phyloP scores from a whole-genome alignment of 495 filamentous ascomycete genomes.

The Talaromyces ruber region DNA sequence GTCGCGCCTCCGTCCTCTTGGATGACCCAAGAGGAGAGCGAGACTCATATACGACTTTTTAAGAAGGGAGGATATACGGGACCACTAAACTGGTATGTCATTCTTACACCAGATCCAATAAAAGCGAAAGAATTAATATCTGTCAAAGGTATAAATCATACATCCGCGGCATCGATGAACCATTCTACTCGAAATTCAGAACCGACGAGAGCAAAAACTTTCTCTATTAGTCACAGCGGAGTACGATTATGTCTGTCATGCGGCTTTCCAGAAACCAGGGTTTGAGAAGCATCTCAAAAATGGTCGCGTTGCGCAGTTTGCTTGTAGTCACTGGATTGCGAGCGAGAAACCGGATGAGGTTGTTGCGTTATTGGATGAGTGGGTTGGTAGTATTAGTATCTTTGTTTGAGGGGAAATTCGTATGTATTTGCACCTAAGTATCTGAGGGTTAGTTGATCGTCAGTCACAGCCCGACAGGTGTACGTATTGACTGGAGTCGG shows the following conservation, averaged over 20 bases:
- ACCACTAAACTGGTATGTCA: not conserved
- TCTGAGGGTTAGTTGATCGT: not conserved
- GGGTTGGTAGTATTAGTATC: not conserved
- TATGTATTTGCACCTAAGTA: not conserved
- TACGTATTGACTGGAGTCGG: not conserved
- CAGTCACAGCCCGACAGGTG: not conserved
- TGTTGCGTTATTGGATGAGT: not conserved
- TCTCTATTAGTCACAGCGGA: not conserved
- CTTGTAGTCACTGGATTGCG: slow-evolving; percentile 2
- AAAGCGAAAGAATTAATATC: not conserved
- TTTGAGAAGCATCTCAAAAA: not conserved
- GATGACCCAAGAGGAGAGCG: not conserved
- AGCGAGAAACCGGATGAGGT: not conserved
- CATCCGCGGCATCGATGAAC: slow-evolving; percentile 1
- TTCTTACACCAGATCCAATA: not conserved
- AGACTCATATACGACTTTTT: not conserved
- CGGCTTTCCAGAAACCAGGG: not conserved
- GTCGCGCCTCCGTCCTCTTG: not conserved
- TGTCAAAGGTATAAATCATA: not conserved
- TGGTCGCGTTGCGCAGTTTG: not conserved
- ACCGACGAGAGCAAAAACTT: not conserved
- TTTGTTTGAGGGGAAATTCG: not conserved
- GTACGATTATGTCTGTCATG: not conserved
- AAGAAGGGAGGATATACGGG: slow-evolving; percentile 5
- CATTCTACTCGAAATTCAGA: not conserved